Base-by-base conservation (phyloP, 306 rosid species). In the Medicago truncatula region DNA sequence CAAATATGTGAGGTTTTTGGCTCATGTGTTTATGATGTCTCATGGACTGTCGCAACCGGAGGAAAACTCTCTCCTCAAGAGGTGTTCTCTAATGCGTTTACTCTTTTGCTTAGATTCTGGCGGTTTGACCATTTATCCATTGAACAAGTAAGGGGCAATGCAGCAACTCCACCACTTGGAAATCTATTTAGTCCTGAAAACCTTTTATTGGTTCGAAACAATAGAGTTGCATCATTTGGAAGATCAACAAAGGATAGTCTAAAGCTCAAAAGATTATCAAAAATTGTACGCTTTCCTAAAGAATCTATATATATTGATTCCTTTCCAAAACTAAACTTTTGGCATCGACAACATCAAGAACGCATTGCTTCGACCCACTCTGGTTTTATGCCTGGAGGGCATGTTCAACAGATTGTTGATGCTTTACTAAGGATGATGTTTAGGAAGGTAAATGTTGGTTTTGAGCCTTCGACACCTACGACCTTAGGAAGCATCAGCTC, bases 1-100 rank as follows among this genome's bases (percentile, higher is more conserved):
- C 93, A 86, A 61, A 88, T 93, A 75, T 88, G 92, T 61, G 98
- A 91, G 87, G 93, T 86, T 76, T 93, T 91, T 79, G 98, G 98
- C 61, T 89, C 96, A 20, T 78, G 85, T 75, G 63, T 76, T 25
- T 90, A 96, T 40, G 86, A 76, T 85, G 70, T 40, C 20, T 77
- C 93, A 75, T 84, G 79, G 88, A 70, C 85, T 38, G 88, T 83
- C 62, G 53, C 88, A 64, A 79, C 87, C 6, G 92, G 93, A 83
- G 96, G 87, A 78, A 92, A 90, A 75, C 86, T 92, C 75, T 86
- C 95, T 86, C 84, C 86, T 63, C 87, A 83, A 70, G 87, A 96
- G 57, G 93, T 94, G 54, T 94, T 94, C 81, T 86, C 95, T 77
- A 90, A 83, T 76, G 96, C 98, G 40, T 94, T 92, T 83, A 87